Percentiles rank a stretch among this genome's conserved stretches.
Evolutionary conservation across 306 rosid genomes (phyloP).

Genomic region (Rubus parviflorus): DNA sequence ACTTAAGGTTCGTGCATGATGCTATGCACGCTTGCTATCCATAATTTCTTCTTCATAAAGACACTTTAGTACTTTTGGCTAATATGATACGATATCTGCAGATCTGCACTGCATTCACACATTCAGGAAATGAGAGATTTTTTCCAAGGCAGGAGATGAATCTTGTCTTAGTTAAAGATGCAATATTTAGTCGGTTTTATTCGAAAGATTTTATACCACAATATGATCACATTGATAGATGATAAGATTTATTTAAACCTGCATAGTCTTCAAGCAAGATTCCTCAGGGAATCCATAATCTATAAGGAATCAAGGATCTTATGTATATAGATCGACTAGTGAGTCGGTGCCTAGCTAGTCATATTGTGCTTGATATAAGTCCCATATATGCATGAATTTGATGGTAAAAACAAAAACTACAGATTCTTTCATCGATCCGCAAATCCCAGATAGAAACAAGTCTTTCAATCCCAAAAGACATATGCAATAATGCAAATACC

Average conservation of each 20-base stretch:
- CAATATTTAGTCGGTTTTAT: conserved; percentile 42
- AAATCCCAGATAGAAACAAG: conserved; percentile 8
- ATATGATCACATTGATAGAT: conserved; percentile 13
- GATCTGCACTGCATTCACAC: background rate
- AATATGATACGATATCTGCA: background rate
- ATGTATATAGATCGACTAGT: background rate
- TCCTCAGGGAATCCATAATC: background rate
- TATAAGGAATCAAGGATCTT: background rate
- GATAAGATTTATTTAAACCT: conserved; percentile 25
- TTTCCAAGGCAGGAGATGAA: background rate
- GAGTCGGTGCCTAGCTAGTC: background rate
- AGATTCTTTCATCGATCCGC: conserved; percentile 33
- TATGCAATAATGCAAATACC: conserved; percentile 18
- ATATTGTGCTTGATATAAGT: background rate
- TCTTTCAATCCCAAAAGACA: conserved; percentile 17
- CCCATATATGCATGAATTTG: conserved; percentile 4
- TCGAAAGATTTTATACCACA: conserved; percentile 47
- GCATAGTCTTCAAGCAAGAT: background rate
- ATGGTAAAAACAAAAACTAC: conserved; percentile 21
- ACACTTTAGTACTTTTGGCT: background rate
- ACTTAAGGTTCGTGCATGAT: background rate
- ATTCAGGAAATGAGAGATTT: background rate
- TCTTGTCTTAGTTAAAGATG: conserved; percentile 18
- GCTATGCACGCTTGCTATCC: background rate
- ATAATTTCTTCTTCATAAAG: background rate